Base-by-base conservation (phyloP, 768 basidiomycete species). In the Daedaleopsis sinensis region DNA sequence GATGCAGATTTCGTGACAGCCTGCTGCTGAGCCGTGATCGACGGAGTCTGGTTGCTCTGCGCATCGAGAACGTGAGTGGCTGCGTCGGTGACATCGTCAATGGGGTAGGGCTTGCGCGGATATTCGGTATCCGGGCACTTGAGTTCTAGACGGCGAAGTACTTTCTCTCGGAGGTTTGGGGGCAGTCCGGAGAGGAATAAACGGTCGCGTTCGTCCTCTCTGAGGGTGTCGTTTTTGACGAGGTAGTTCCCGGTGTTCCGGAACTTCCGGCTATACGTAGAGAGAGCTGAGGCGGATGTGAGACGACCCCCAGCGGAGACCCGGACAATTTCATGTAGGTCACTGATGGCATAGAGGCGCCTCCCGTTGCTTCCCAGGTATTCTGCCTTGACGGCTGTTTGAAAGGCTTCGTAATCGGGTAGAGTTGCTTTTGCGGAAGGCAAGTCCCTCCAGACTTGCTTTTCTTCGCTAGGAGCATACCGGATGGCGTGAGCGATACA, bases 61-160 rank as follows among this genome's bases (percentile, higher is more conserved):
- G 63, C 21, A n/a, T 57, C 46, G 16, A 71, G 35, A 6, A 66
- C 63, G 50, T 71, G 70, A 3, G 62, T 52, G 0, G 69, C 64
- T 1, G 68, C 70, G 15, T 63, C 67, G 8, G 67, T 59, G 16
- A 72, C 61, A 9, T 71, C 63, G 0, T n/a, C 36, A 12, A 73
- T 36, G 2, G 38, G 23, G 54, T 72, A 73, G 1, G 70, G 69
- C 15, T 72, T 64, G 13, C 72, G 70, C 1, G 69, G 72, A 16
- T 62, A 62, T 19, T 65, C 23, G 1, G 53, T 62, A 23, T 71
- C 68, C 1, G 67, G 70, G 15, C 52, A 27, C 19, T 68, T 71
- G 55, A 72, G 53, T 24, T 65, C 56, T 0, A 74, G 67, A 1
- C 69, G 65, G 3, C 65, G 49, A 16, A 55, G 52, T 0, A 55